These are phyloP conservation scores for Acanthamoeba quina DNA, from an alignment of 208 protist species.

Conservation along the genomic window DNA sequence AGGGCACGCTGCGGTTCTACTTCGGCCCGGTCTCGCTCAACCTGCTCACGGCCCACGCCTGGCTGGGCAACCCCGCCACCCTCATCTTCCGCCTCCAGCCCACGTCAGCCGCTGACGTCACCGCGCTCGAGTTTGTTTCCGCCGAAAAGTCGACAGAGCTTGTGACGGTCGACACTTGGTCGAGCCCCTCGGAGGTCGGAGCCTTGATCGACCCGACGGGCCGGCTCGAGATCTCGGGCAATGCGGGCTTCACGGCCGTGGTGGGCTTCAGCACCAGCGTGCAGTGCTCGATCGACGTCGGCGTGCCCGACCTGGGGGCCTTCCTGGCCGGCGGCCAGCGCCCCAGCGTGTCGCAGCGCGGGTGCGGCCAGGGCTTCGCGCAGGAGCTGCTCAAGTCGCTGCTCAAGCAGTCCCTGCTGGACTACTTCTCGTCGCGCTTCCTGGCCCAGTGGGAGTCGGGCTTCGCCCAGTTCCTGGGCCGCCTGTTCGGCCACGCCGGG, in stretches of 20 bases:
- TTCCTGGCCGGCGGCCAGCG: neutral
- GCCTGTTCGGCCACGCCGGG: neutral
- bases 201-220: neutral
- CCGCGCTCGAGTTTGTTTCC: neutral
- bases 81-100: neutral
- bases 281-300: neutral
- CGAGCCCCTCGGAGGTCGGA: neutral
- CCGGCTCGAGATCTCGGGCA: neutral
- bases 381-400: neutral
- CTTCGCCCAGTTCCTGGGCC: neutral
- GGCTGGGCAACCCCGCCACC: conserved; percentile 8
- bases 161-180: neutral
- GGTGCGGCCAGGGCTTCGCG: conserved; percentile 38
- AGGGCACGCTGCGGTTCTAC: neutral
- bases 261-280: conserved; percentile 36
- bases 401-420: neutral
- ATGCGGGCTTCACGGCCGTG: conserved; percentile 26
- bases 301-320: neutral
- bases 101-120: neutral
- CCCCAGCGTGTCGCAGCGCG: neutral
- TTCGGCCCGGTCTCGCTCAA: conserved; percentile 33
- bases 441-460: conserved; percentile 18
- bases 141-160: neutral
- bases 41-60: neutral
- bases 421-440: neutral